These are phyloP conservation scores for Fusarium algeriense DNA, from an alignment of 2,329 filamentous ascomycete species.

Conservation along the genomic window DNA sequence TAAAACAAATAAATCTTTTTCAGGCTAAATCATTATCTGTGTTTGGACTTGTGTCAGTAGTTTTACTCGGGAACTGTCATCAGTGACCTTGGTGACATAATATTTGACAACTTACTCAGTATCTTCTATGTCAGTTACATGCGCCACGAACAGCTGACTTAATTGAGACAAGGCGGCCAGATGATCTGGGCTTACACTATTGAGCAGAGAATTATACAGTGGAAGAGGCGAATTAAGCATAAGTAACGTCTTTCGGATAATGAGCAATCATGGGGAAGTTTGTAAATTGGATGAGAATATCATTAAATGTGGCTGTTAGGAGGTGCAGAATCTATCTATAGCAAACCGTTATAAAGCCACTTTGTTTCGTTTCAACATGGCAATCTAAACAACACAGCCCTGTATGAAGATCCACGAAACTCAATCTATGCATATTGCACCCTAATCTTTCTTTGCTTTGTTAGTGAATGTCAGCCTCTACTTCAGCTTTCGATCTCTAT, in stretches of 20 bases:
- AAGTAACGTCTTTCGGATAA: constrained; percentile 3
- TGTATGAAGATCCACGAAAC: constrained; percentile 1
- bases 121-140: neutral
- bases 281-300: constrained; percentile 3
- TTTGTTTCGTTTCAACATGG: constrained; percentile 5
- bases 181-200: neutral
- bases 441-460: neutral
- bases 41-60: neutral
- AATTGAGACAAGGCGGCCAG: neutral
- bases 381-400: neutral
- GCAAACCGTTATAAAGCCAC: neutral
- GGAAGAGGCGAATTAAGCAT: neutral
- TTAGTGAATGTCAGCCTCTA: neutral
- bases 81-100: constrained; percentile 1
- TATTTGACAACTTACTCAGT: neutral
- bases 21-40: neutral
- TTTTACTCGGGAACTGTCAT: neutral
- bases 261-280: neutral
- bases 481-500: constrained; percentile 1
- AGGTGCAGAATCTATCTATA: neutral
- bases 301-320: neutral
- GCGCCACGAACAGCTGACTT: neutral
- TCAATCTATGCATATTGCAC: neutral
- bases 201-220: neutral
- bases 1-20: neutral